A percentile compares a stretch with the other conserved stretches of the same genome.
Conservation (phyloP, 2,329 filamentous ascomycete genomes). For the Periglandula ipomoeae region DNA sequence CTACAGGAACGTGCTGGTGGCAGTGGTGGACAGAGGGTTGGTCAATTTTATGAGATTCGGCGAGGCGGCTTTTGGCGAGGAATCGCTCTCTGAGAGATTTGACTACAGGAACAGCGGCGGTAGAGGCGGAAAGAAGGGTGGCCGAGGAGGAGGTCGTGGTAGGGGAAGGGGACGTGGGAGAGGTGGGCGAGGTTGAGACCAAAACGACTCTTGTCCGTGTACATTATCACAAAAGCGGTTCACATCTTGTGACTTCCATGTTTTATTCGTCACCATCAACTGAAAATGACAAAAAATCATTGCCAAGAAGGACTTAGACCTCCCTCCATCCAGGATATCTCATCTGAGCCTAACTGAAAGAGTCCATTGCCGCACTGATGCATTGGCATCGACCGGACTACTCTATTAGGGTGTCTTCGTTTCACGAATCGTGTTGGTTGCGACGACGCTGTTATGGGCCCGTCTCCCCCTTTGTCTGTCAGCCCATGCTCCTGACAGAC, state of each 20-base stretch:
- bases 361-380: background rate
- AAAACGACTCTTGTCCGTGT: background rate
- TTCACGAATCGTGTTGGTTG: background rate
- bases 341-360: background rate
- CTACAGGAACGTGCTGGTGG: constrained; percentile 72
- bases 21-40: constrained; percentile 81
- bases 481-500: too few relatives aligned
- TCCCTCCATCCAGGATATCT: background rate
- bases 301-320: background rate
- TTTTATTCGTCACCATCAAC: background rate
- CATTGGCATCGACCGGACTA: background rate
- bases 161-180: constrained; percentile 14
- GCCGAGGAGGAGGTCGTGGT: constrained; percentile 21
- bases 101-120: constrained; percentile 35
- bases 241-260: too few relatives aligned
- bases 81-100: constrained; percentile 58
- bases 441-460: background rate
- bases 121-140: constrained; percentile 23
- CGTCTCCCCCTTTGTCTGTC: background rate
- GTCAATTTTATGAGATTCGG: constrained; percentile 78
- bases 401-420: background rate
- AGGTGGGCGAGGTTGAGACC: constrained; percentile 7
- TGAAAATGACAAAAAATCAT: background rate
- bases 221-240: background rate
- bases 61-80: constrained; percentile 71